Base-by-base conservation (phyloP, 345 rosid species). In the Euclidium syriacum region DNA sequence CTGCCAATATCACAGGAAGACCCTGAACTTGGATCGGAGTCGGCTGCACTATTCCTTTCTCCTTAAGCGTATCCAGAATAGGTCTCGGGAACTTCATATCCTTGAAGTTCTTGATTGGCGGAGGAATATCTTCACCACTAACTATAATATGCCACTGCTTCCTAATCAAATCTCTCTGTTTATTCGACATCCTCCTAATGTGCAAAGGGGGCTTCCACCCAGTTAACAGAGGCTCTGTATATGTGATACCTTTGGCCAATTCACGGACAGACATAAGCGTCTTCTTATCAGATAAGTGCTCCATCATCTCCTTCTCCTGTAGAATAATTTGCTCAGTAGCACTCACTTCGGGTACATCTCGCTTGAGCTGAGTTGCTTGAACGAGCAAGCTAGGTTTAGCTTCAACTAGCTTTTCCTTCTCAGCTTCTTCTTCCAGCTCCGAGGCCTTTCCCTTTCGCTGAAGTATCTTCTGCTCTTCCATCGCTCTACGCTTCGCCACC, bases 11-110 rank as follows among this genome's bases (percentile, higher is more conserved):
- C 58, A 86, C 98, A 9, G 96, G 98, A 53, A 91, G 85, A n/a
- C 96, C 96, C 69, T 88, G 98, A 26, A 91, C 96, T 76, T 91
- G 98, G 38, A 91, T 91, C 0, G 96, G 98, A 15, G 95, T 91
- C 1, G 98, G 98, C 72, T 88, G 98, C 73, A 91, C 86, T 5
- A 91, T 88, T 6, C 98, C 94, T 68, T 83, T 91, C 29, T 65
- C 94, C 72, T 83, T 91, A 64, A 88, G 68, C 38, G 35, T 86
- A 73, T 75, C 85, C 58, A 86, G 68, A 77, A 85, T 65, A 0
- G 90, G 87, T 17, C 76, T 86, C 0, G 91, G 95, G 49, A 91
- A 85, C 80, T 85, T 81, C 96, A 91, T 88, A 29, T 91, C 95
- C 70, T 78, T 80, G 15, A 91, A 88, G 46, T 85, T 85, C 77